Conservation (phyloP, 495 filamentous ascomycete species). For the Aspergillus hancockii region DNA sequence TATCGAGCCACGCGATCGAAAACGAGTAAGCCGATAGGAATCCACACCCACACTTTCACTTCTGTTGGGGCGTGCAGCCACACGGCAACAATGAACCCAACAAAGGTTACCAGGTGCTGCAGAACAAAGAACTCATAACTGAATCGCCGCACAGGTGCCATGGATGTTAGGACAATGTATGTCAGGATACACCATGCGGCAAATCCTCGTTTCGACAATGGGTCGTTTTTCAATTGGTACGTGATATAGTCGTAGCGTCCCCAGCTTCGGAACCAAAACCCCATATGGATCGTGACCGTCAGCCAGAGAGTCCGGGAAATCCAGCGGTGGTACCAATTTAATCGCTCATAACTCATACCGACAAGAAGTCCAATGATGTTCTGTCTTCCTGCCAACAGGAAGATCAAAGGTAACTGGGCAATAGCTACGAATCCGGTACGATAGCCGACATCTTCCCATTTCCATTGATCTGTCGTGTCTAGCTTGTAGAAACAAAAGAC, state of each 20-base stretch:
- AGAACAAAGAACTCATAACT: constrained; percentile 81
- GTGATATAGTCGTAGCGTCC: constrained; percentile 61
- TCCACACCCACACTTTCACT: constrained; percentile 63
- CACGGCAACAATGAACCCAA: constrained; percentile 66
- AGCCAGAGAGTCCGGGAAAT: constrained; percentile 72
- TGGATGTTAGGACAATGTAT: constrained; percentile 69
- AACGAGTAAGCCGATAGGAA: constrained; percentile 67
- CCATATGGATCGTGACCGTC: constrained; percentile 73
- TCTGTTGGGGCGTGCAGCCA: constrained; percentile 61
- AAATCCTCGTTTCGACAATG: constrained; percentile 67
- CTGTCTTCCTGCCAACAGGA: constrained; percentile 76
- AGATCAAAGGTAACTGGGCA: constrained; percentile 80
- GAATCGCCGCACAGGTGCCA: constrained; percentile 66
- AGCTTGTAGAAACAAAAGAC: constrained; percentile 47
- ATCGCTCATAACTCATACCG: constrained; percentile 69
- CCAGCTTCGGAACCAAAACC: constrained; percentile 72
- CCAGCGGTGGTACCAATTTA: constrained; percentile 89
- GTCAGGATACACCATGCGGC: constrained; percentile 72
- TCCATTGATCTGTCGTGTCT: constrained; percentile 39
- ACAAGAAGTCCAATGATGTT: constrained; percentile 69
- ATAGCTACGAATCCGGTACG: constrained; percentile 75
- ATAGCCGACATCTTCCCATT: constrained; percentile 73
- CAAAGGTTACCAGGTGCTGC: constrained; percentile 71
- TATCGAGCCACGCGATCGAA: constrained; percentile 67
- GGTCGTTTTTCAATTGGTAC: constrained; percentile 61